Base-by-base conservation (phyloP, 176 grass and related monocot species). In the Elymus sibiricus region DNA sequence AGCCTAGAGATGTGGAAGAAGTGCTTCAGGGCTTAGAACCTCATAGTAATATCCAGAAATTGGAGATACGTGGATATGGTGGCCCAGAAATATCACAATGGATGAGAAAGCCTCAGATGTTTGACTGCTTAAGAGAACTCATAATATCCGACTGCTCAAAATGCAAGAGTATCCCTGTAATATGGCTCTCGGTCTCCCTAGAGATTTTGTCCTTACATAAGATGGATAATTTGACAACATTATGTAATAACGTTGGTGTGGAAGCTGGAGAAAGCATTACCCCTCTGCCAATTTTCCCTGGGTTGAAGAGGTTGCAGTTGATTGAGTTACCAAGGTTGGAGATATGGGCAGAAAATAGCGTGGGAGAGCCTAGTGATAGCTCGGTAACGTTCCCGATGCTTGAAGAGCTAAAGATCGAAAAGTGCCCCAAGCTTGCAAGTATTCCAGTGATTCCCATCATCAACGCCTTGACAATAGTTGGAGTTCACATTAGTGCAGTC, bases 401-500 rank as follows among this genome's bases (percentile, higher is more conserved):
- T 58, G 17, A 58, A 8, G 21, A 22, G 55, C 55, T 58, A 8
- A n/a, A 0, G 7, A 58, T 58, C 7, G 2, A 22, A 19, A 9
- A 58, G 3, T 58, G 66, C 32, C 66, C 66, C 34, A 37, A 69
- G 4, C 66, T 69, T 69, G 66, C 9, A 14, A 58, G 74, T 14
- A 19, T 77, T 8, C 74, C 74, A 9, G 2, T 7, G 1, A 14
- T 21, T 21, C 75, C 51, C 0, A 10, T 59, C 24, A 15, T 78
- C 3, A 38, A 2, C 14, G 0, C 37, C 0, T 1, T 77, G 47
- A 0, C 0, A 0, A 34, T 21, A 22, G 0, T 1, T 53, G 49
- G 49, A 2, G 49, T 19, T 2, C 49, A 1, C 6, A 2, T 7
- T n/a, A 19, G 3, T 19, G 5, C 4, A 58, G 5, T 56, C 17